Evolutionary conservation across 768 basidiomycete species (phyloP).

Genomic region (Paxillus rubicundulus): DNA sequence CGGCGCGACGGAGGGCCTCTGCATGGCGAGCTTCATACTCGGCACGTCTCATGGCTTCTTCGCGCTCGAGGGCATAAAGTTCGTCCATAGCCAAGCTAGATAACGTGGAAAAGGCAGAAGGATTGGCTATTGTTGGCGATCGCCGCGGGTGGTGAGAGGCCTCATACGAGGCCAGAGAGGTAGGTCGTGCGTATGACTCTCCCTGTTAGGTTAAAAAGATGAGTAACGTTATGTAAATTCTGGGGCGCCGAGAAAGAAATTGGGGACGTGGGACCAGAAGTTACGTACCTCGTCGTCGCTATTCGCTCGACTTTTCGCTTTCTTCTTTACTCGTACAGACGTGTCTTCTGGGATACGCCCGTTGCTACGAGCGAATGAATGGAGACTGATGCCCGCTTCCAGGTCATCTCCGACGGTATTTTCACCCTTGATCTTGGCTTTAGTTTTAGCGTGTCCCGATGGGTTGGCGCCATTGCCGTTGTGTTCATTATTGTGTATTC

Average conservation of each 20-base stretch:
- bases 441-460: constrained; percentile 24
- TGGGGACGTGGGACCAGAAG: constrained; percentile 5
- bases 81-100: constrained; percentile 85
- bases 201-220: constrained; percentile 33
- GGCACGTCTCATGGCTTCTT: constrained; percentile 81
- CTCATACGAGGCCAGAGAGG: constrained; percentile 47
- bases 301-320: constrained; percentile 73
- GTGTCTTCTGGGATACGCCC: constrained; percentile 23
- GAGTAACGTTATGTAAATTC: constrained; percentile 27
- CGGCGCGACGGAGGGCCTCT: constrained; percentile 62
- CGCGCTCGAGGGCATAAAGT: constrained; percentile 82
- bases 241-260: constrained; percentile 23
- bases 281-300: constrained; percentile 78
- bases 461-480: constrained; percentile 11
- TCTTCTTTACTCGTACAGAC: constrained; percentile 58
- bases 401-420: constrained; percentile 23
- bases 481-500: constrained; percentile 81
- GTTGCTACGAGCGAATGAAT: constrained; percentile 22
- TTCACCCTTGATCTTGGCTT: constrained; percentile 31
- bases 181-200: constrained; percentile 60
- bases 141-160: constrained; percentile 28
- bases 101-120: constrained; percentile 61
- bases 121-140: constrained; percentile 30
- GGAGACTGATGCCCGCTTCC: constrained; percentile 25
- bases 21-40: constrained; percentile 81